A percentile compares a stretch with the other conserved stretches of the same genome.
Conservation (phyloP, 164 flowering plant genomes). For the Magnolia officinalis region DNA sequence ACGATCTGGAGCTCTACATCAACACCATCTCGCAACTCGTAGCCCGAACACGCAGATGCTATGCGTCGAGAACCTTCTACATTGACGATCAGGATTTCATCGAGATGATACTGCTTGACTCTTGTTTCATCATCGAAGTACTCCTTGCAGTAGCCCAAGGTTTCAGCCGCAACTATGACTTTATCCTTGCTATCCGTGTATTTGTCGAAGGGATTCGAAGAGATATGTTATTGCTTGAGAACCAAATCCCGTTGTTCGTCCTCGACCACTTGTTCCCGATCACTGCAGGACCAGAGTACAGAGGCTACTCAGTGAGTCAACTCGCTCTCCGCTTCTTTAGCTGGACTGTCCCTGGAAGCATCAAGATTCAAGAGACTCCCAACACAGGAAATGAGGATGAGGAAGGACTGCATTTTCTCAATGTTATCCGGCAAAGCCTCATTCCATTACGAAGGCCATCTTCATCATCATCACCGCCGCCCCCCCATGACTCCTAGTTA, state of each 20-base stretch:
- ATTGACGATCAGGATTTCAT: constrained; percentile 52
- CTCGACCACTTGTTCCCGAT: constrained; percentile 41
- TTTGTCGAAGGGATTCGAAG: constrained; percentile 57
- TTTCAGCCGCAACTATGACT: constrained; percentile 49
- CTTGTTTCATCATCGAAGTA: constrained; percentile 56
- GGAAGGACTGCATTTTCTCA: background rate
- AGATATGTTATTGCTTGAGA: constrained; percentile 74
- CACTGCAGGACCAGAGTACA: background rate
- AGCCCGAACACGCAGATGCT: background rate
- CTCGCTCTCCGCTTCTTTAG: constrained; percentile 6
- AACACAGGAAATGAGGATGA: background rate
- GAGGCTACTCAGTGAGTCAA: background rate
- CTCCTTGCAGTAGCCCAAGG: constrained; percentile 38
- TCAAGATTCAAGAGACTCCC: background rate
- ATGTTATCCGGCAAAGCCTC: background rate
- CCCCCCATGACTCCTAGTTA: background rate
- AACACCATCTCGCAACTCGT: background rate
- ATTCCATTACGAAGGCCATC: background rate
- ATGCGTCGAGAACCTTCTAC: background rate
- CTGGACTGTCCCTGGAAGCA: background rate
- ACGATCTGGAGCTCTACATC: constrained; percentile 14
- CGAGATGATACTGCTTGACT: constrained; percentile 70
- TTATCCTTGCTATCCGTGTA: constrained; percentile 54
- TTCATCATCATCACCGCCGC: too few relatives aligned
- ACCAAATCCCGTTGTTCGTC: constrained; percentile 58